Evolutionary conservation across 257 asterid genomes (phyloP).

Genomic region (Solanum lycopersicoides): DNA sequence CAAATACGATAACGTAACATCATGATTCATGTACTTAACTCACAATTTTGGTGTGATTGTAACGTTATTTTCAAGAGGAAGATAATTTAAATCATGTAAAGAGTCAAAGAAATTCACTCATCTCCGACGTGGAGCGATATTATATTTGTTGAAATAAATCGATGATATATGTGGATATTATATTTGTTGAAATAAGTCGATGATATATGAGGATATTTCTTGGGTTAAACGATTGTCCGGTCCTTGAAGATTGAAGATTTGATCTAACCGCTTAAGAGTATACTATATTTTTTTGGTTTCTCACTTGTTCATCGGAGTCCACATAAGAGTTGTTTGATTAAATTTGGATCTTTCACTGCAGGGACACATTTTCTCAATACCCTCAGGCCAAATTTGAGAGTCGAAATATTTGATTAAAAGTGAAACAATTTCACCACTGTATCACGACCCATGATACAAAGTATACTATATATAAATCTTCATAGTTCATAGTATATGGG

Average conservation of each 20-base stretch:
- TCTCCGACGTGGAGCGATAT: neutral
- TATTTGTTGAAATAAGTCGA: neutral
- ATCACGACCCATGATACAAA: too few species aligned
- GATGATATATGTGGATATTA: neutral
- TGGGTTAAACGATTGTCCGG: neutral
- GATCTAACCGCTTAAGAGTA: neutral
- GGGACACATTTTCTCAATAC: too few species aligned
- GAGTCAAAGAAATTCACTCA: neutral
- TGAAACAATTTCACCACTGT: too few species aligned
- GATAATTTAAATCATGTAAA: neutral
- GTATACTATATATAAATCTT: neutral
- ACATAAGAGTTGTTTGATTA: rapidly evolving
- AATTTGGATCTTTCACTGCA: too few species aligned
- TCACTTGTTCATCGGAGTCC: too few species aligned
- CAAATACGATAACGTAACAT: neutral
- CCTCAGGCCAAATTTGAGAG: rapidly evolving
- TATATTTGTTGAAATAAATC: neutral
- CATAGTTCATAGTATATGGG: neutral
- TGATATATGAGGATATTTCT: neutral
- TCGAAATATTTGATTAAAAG: rapidly evolving
- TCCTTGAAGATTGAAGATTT: neutral
- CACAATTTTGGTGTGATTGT: neutral
- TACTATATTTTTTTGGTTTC: too few species aligned
- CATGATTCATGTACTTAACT: neutral
- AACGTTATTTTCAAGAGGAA: neutral